Evolutionary conservation across 768 basidiomycete genomes (phyloP), one percentile per base, ranked within the genome.

Genomic region (Podaxis rugospora): DNA sequence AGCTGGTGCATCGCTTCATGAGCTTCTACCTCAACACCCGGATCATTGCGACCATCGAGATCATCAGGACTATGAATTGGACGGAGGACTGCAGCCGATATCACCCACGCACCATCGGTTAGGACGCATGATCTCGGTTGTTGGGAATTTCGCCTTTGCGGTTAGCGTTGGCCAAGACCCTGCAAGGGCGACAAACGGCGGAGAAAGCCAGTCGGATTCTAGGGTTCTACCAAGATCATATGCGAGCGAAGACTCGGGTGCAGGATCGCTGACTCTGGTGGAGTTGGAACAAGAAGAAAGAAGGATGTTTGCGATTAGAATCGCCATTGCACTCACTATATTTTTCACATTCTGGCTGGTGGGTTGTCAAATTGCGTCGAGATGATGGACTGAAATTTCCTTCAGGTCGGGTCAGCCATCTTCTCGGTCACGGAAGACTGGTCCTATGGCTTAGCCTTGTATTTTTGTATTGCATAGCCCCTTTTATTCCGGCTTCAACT

Each of bases 261-360:
- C 70, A 57, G 66, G 64, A 13, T 4, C 36, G 10, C 40, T 59
- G 11, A 40, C 49, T 3, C 1, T 16, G 4, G 23, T 60, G 21
- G 59, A 60, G 16, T 9, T 62, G n/a, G 32, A 50, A 35, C 5
- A 5, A n/a, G 79, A 79, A 35, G 86, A 88, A 66, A 77, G 73
- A 57, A 80, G 76, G 62, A 86, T 87, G 37, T 83, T 87, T 63
- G 75, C 75, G 42, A 72, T 78, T 5, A 85, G 91, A 66, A 77
- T 89, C 49, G 57, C 66, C 1, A 71, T 90, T 18, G 85, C 87
- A 0, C 83, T 83, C 75, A 52, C 69, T 0, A 64, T 89, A 32
- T 93, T 93, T 72, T 67, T 91, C 21, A 64, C 80, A n/a, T 94
- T 94, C 75, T 94, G 92, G 92, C 75, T 84, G 66, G 87, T 89